Conservation (phyloP, 768 basidiomycete species). For the Punctularia strigosozonata region DNA sequence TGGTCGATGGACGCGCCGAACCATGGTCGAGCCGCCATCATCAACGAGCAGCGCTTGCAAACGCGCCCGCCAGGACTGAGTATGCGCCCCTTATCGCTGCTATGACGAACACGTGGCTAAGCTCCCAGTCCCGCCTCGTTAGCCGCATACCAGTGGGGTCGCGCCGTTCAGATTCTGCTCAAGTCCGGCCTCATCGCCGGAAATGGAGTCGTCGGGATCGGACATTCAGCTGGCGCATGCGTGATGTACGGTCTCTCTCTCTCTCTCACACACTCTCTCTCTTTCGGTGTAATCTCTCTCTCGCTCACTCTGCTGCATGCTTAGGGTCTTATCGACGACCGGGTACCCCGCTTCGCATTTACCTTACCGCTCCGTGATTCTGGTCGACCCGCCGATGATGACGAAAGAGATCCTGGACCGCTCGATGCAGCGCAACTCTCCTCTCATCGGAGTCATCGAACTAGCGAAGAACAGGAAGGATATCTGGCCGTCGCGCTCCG, state of each 20-base stretch:
- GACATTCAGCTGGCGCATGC: constrained; percentile 1
- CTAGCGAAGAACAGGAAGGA: constrained; percentile 3
- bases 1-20: constrained; percentile 5
- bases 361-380: constrained; percentile 4
- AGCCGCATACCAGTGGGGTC: neutral
- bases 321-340: too few species aligned
- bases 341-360: too few species aligned
- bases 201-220: neutral
- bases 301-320: too few species aligned
- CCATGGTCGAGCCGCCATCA: constrained; percentile 5
- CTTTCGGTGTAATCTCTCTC: too few species aligned
- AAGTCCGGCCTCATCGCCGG: constrained; percentile 2
- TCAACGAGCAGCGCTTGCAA: constrained; percentile 2
- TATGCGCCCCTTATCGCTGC: neutral
- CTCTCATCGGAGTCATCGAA: neutral
- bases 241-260: neutral
- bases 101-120: too few species aligned
- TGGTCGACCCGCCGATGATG: constrained; percentile 8
- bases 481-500: constrained; percentile 7
- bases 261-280: too few species aligned
- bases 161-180: neutral
- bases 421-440: neutral
- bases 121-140: too few species aligned
- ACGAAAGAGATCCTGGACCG: neutral
- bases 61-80: neutral